These are phyloP conservation scores for Lactarius sanguifluus DNA, from an alignment of 768 basidiomycete species.

Conservation along the genomic window DNA sequence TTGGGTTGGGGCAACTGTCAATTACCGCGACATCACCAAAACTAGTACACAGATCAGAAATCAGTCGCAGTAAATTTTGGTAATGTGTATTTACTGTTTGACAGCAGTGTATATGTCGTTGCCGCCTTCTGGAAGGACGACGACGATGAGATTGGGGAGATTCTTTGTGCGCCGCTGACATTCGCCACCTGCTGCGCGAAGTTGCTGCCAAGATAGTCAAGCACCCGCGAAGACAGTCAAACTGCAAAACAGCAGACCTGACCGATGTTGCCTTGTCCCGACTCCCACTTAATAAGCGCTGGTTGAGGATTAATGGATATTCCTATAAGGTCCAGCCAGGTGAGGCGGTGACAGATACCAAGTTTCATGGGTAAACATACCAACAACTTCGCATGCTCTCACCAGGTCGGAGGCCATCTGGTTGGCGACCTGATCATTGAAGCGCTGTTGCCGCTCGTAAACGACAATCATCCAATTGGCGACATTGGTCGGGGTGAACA, in stretches of 20 bases:
- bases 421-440: constrained; percentile 45
- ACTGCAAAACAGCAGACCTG: constrained; percentile 4
- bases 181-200: constrained; percentile 50
- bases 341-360: neutral
- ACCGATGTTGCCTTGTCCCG: constrained; percentile 54
- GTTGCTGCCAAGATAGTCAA: constrained; percentile 38
- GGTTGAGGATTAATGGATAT: constrained; percentile 50
- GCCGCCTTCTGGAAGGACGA: constrained; percentile 69
- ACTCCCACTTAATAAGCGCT: constrained; percentile 55
- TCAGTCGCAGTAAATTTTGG: constrained; percentile 4
- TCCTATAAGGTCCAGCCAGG: constrained; percentile 42
- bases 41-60: constrained; percentile 38
- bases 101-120: constrained; percentile 75
- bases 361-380: constrained; percentile 41
- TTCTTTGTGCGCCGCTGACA: constrained; percentile 42
- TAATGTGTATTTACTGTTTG: constrained; percentile 59
- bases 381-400: constrained; percentile 52
- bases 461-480: constrained; percentile 64
- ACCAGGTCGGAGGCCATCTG: constrained; percentile 59
- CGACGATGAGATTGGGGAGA: constrained; percentile 60
- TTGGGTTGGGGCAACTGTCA: constrained; percentile 1
- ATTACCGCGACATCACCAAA: constrained; percentile 67
- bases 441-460: constrained; percentile 64
- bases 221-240: neutral
- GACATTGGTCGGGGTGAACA: constrained; percentile 56